Base-by-base conservation (phyloP, 768 basidiomycete genomes). In the Serendipita indica region DNA sequence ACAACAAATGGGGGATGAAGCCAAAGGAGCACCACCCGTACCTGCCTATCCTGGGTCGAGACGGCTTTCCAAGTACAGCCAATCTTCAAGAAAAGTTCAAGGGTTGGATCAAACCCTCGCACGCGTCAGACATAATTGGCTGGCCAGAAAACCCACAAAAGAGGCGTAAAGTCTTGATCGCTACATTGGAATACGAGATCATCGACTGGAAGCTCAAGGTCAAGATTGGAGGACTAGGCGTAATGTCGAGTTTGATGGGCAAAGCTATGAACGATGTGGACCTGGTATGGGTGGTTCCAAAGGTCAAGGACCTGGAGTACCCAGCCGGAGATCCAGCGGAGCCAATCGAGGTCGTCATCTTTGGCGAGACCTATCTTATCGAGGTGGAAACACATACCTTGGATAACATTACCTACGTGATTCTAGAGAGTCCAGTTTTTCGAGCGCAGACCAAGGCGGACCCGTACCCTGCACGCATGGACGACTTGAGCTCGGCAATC, bases 201-300 rank as follows among this genome's bases (percentile, higher is more conserved):
- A 82, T 96, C 66, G 92, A 94, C 67, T 96, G 92, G 91, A 93
- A 93, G 72, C 71, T 93, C 62, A 96, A 96, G 71, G 92, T 96
- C 75, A 94, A 94, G 76, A 94, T 94, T 63, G 92, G 92, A 73
- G 92, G 92, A 71, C 77, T 96, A 18, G 92, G 92, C 76, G 92
- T 94, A 73, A 96, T 96, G 92, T 94, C 92, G 2, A 84, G 84
- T 70, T 75, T 96, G 33, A 96, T 96, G 92, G 92, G 92, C 63
- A 96, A 94, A 70, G 91, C 92, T 3, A 96, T 96, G 92, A 88
- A 86, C 46, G 92, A 96, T 67, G 92, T 94, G 57, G 92, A 94
- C 68, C 74, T 96, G 43, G 74, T 96, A 59, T 96, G 92, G 92
- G 84, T 96, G 52, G 68, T 93, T 16, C 92, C 92, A 43, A 96